phyloP scores from a whole-genome alignment of 306 rosid genomes.

The Pterocarpus santalinus region DNA sequence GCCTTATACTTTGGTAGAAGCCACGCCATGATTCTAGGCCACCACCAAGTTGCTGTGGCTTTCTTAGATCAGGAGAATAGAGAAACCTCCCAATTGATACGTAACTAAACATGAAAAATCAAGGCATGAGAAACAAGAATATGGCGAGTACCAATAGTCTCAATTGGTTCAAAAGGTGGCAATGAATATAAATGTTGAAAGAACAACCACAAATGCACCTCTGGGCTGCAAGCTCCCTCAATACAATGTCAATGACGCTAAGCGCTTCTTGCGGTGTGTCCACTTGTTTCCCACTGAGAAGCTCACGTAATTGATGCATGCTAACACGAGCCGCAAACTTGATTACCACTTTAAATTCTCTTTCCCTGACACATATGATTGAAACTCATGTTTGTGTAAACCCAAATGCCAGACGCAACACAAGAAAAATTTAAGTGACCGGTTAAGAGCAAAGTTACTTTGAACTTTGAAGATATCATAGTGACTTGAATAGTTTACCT shows the following conservation, averaged over 20 bases:
- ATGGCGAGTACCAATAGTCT: conserved; percentile 4
- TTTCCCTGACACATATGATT: conserved; percentile 46
- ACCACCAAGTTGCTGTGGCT: conserved; percentile 58
- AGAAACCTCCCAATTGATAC: conserved; percentile 59
- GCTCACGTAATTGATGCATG: conserved; percentile 57
- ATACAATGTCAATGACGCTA: conserved; percentile 57
- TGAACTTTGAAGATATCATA: background rate
- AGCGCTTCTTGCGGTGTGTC: conserved; percentile 59
- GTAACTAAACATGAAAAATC: conserved; percentile 42
- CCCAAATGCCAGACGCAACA: conserved; percentile 12
- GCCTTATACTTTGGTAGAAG: conserved; percentile 62
- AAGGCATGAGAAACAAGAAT: conserved; percentile 12
- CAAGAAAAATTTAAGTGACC: background rate
- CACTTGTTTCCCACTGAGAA: conserved; percentile 56
- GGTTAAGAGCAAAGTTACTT: background rate
- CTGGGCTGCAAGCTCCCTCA: conserved; percentile 56
- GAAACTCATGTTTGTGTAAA: background rate
- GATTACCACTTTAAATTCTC: conserved; percentile 51
- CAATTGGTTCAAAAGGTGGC: background rate
- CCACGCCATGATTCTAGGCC: conserved; percentile 66
- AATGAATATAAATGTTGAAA: conserved; percentile 15
- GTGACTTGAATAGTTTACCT: conserved; percentile 42
- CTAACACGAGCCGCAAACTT: conserved; percentile 54
- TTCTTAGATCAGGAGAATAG: conserved; percentile 56
- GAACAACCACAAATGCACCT: conserved; percentile 47